Conservation (phyloP, 495 filamentous ascomycete genomes). For the Geoglossum glabrum region DNA sequence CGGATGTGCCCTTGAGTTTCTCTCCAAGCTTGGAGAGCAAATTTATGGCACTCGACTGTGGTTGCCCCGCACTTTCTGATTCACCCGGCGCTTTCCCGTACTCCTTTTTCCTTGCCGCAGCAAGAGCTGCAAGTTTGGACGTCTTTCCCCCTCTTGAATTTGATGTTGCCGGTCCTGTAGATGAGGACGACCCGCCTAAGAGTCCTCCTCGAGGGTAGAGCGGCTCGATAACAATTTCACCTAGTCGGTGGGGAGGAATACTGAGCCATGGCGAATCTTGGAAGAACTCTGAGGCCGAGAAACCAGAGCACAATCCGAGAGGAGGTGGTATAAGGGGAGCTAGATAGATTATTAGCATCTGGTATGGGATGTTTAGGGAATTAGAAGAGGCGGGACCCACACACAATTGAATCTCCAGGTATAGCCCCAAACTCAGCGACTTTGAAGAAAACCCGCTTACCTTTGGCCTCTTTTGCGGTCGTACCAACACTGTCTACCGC, state of each 20-base stretch:
- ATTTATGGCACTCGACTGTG: background rate
- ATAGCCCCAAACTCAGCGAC: no score
- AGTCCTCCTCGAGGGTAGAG: conserved; percentile 39
- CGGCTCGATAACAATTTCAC: conserved; percentile 44
- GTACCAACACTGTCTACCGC: background rate
- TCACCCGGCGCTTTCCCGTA: conserved; percentile 36
- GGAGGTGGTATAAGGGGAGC: background rate
- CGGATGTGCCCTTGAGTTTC: background rate
- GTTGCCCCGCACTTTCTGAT: background rate
- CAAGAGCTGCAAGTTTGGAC: conserved; percentile 77
- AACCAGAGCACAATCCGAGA: background rate
- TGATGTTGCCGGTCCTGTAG: conserved; percentile 14
- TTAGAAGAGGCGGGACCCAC: background rate
- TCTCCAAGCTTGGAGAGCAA: conserved; percentile 7
- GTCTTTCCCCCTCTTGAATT: conserved; percentile 36
- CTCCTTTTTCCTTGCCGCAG: conserved; percentile 73
- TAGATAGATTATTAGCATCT: background rate
- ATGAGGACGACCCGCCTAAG: conserved; percentile 48
- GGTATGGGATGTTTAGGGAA: background rate
- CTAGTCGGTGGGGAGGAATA: conserved; percentile 45
- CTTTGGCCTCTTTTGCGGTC: background rate
- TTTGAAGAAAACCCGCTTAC: background rate
- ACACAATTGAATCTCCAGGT: background rate
- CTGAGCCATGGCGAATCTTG: conserved; percentile 72
- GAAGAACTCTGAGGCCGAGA: conserved; percentile 41